Evolutionary conservation across 1,139 yeast genomes (phyloP).

Genomic region (Candida labiduridarum): DNA sequence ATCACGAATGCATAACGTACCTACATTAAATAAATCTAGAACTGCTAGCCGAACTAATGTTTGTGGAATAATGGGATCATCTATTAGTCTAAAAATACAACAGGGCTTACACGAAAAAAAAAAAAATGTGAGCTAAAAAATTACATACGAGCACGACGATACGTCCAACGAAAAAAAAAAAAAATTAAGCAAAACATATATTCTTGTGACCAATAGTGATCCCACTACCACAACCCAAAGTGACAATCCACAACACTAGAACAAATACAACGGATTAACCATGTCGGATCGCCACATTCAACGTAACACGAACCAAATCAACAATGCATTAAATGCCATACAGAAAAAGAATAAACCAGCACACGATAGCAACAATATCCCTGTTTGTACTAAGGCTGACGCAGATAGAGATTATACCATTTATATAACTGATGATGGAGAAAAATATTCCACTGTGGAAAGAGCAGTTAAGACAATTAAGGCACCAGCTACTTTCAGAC

Average conservation of each 20-base stretch:
- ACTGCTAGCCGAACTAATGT: not conserved
- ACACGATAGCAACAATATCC: constrained; percentile 12
- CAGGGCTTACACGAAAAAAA: not conserved
- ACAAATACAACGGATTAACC: too few species aligned
- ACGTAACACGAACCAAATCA: constrained; percentile 59
- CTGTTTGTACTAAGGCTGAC: constrained; percentile 9
- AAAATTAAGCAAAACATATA: not conserved
- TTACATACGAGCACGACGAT: too few species aligned
- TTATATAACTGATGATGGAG: constrained; percentile 73
- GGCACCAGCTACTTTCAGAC: constrained; percentile 69
- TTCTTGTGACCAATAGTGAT: not conserved
- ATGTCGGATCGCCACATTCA: constrained; percentile 11
- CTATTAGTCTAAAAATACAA: too few species aligned
- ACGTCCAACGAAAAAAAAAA: not conserved
- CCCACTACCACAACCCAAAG: not conserved
- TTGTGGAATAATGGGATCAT: too few species aligned
- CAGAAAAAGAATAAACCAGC: constrained; percentile 45
- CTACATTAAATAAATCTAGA: not conserved
- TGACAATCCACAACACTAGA: too few species aligned
- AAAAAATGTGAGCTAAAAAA: not conserved
- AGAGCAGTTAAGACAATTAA: constrained; percentile 66
- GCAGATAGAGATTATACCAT: constrained; percentile 48
- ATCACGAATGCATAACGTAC: too few species aligned
- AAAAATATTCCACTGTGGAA: constrained; percentile 62
- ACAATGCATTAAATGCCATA: constrained; percentile 77